Evolutionary conservation across 1,284 basidiomycete species (phyloP).

Genomic region (Trametes hirsuta): DNA sequence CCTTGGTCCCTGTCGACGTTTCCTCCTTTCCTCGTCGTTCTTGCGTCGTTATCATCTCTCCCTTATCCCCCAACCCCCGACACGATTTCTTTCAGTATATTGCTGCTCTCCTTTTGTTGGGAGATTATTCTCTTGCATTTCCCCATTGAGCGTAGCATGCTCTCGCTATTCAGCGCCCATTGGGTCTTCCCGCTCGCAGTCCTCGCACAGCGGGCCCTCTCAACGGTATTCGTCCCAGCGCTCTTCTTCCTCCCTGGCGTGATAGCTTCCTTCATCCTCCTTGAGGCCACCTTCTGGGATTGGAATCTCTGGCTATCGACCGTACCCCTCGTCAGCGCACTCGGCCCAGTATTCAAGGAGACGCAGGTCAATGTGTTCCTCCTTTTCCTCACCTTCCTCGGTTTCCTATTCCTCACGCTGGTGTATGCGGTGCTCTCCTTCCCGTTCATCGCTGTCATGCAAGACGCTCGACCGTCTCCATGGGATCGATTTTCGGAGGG

Average conservation of each 20-base stretch:
- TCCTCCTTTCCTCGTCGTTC: background rate
- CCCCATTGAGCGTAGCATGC: conserved; percentile 45
- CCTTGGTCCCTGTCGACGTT: too few relatives aligned
- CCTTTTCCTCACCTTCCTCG: conserved; percentile 41
- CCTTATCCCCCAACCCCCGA: conserved; percentile 41
- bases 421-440: conserved; percentile 31
- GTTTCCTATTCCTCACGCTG: conserved; percentile 38
- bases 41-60: conserved; percentile 22
- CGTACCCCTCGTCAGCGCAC: background rate
- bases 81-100: conserved; percentile 41
- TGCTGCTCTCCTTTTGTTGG: conserved; percentile 44
- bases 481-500: conserved; percentile 55
- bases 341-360: conserved; percentile 44
- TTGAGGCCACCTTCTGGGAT: conserved; percentile 46
- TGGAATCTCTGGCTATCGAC: conserved; percentile 29
- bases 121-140: conserved; percentile 49
- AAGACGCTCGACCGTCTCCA: conserved; percentile 6
- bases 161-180: conserved; percentile 43
- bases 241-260: conserved; percentile 53
- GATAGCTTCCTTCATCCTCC: conserved; percentile 44
- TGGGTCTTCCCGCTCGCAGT: conserved; percentile 47
- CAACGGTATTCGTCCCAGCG: conserved; percentile 42
- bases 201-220: conserved; percentile 43
- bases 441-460: conserved; percentile 12
- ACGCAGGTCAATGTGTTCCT: conserved; percentile 45